These are phyloP conservation scores for Mycotypha africana DNA, from an alignment of 371 early-diverging fungal genomes.

Conservation along the genomic window DNA sequence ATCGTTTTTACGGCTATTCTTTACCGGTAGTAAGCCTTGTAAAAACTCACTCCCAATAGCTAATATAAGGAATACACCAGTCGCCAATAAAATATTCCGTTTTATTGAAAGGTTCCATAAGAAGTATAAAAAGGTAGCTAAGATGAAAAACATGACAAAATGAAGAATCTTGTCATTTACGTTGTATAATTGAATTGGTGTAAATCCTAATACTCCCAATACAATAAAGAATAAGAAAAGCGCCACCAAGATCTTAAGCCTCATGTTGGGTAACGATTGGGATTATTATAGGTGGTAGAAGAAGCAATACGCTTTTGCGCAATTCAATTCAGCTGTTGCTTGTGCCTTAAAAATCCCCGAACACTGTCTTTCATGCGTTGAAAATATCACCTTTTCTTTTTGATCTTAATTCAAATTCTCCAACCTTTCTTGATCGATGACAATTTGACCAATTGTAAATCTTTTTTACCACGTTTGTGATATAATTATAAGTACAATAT, in stretches of 20 bases:
- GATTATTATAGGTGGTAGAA: too few species aligned
- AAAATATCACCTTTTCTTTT: too few species aligned
- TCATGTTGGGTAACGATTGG: too few species aligned
- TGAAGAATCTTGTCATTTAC: conserved; percentile 42
- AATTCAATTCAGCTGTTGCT: too few species aligned
- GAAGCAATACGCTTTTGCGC: too few species aligned
- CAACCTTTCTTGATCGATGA: too few species aligned
- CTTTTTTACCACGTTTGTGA: too few species aligned
- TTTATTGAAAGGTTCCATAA: conserved; percentile 39
- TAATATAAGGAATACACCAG: conserved; percentile 11
- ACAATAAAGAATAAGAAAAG: conserved; percentile 28
- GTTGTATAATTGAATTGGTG: conserved; percentile 33
- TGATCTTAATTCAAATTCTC: too few species aligned
- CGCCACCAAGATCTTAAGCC: conserved; percentile 25
- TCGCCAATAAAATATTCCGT: conserved; percentile 30
- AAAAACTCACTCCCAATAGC: conserved; percentile 39
- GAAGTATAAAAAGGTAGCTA: conserved; percentile 33
- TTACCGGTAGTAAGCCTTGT: conserved; percentile 43
- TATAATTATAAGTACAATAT: too few species aligned
- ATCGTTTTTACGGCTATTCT: not conserved
- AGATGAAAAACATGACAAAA: conserved; percentile 26
- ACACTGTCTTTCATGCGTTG: too few species aligned
- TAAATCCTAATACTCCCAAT: conserved; percentile 41
- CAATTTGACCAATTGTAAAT: too few species aligned
- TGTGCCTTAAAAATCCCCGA: too few species aligned